Percentiles rank a stretch among this genome's conserved stretches.
phyloP scores from a whole-genome alignment of 768 basidiomycete genomes.

The Lactarius tabidus region DNA sequence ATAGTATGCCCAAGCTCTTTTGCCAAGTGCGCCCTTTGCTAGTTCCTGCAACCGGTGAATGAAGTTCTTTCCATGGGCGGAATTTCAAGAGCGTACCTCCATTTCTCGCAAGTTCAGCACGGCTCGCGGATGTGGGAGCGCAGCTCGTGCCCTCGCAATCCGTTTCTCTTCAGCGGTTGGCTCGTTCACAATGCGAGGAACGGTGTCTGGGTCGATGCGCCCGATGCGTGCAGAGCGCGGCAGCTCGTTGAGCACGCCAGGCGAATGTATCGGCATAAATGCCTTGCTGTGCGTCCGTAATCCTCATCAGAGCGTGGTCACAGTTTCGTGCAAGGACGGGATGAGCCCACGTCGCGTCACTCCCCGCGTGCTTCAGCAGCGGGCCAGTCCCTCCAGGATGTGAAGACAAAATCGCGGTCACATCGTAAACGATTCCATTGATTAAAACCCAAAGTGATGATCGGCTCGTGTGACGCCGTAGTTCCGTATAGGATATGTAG shows the following conservation, averaged over 20 bases:
- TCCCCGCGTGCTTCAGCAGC: constrained; percentile 84
- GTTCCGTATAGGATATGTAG: constrained; percentile 16
- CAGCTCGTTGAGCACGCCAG: constrained; percentile 26
- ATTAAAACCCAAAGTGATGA: constrained; percentile 11
- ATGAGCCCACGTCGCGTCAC: constrained; percentile 72
- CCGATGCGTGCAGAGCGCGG: constrained; percentile 31
- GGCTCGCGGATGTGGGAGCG: constrained; percentile 28
- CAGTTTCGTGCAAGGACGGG: not conserved
- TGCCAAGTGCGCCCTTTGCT: constrained; percentile 29
- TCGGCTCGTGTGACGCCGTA: constrained; percentile 18
- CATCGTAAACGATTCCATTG: constrained; percentile 21
- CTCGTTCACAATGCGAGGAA: constrained; percentile 23
- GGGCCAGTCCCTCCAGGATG: constrained; percentile 71
- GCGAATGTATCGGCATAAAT: constrained; percentile 24
- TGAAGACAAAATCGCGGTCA: constrained; percentile 24
- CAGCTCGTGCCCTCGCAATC: constrained; percentile 27
- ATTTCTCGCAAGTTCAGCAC: constrained; percentile 33
- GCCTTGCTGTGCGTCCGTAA: constrained; percentile 20
- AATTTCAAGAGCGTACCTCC: constrained; percentile 22
- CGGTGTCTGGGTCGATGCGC: constrained; percentile 29
- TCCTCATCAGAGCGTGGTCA: constrained; percentile 8
- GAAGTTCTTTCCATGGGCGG: not conserved
- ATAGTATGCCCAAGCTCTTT: constrained; percentile 33
- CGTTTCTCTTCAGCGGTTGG: constrained; percentile 32
- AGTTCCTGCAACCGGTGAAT: constrained; percentile 21